These are phyloP conservation scores for Sclerotinia trifoliorum DNA, from an alignment of 2,329 filamentous ascomycete species.

Conservation along the genomic window DNA sequence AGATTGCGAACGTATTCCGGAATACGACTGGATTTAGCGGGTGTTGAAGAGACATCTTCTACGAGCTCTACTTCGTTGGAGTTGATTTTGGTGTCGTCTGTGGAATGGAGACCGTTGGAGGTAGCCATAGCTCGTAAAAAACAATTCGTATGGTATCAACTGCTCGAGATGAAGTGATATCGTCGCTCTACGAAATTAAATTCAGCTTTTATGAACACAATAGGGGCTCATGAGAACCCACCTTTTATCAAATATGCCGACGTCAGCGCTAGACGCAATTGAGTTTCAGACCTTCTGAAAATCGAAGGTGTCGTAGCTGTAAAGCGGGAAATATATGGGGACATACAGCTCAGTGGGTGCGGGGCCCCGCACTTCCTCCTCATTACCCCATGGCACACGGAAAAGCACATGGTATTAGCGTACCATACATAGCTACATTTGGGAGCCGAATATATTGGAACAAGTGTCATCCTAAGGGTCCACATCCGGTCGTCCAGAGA, in stretches of 20 bases:
- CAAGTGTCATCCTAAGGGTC: not conserved
- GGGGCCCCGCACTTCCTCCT: constrained; percentile 16
- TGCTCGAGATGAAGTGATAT: not conserved
- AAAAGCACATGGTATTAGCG: constrained; percentile 3
- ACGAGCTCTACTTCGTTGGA: constrained; percentile 20
- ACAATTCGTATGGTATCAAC: not conserved
- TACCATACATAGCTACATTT: not conserved
- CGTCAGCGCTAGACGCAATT: not conserved
- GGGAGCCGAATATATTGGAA: not conserved
- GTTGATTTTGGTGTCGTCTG: constrained; percentile 10
- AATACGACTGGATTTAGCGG: constrained; percentile 4
- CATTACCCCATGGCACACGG: constrained; percentile 16
- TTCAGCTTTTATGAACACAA: not conserved
- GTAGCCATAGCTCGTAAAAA: constrained; percentile 9
- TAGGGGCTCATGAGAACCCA: not conserved
- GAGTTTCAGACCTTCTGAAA: not conserved
- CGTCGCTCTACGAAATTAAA: not conserved
- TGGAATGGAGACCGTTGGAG: not conserved
- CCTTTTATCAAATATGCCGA: not conserved
- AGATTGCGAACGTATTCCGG: constrained; percentile 45
- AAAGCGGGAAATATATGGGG: not conserved
- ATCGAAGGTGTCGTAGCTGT: not conserved
- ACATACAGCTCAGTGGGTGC: not conserved
- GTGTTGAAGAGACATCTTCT: constrained; percentile 18
- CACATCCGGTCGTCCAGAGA: not conserved